Percentiles rank a stretch among this genome's conserved stretches.
Evolutionary conservation across 345 rosid species (phyloP).

Genomic region (Linum tenue): DNA sequence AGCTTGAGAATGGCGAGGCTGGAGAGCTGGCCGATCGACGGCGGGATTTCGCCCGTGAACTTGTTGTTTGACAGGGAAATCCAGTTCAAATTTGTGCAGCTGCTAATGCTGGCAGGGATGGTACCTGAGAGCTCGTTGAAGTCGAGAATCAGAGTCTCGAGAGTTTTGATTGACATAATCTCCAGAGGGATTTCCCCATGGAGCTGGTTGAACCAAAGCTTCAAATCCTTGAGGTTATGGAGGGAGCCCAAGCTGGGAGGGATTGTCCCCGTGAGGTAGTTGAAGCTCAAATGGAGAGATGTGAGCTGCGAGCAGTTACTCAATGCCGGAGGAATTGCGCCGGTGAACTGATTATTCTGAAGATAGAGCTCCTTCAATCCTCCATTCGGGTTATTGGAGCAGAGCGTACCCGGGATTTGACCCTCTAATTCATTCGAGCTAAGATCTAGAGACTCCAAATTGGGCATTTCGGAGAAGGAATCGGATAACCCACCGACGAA

Average conservation of each 20-base stretch:
- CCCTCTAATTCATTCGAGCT: conserved; percentile 71
- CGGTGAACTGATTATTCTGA: conserved; percentile 59
- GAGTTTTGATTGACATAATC: conserved; percentile 38
- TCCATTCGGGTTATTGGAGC: conserved; percentile 33
- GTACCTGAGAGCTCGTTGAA: conserved; percentile 72
- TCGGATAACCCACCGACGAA: conserved; percentile 57
- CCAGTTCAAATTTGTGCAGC: conserved; percentile 75
- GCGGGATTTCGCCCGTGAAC: conserved; percentile 71
- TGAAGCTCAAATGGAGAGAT: conserved; percentile 84
- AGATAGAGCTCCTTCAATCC: conserved; percentile 56
- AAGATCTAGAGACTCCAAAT: conserved; percentile 57
- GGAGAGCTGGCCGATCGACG: conserved; percentile 61
- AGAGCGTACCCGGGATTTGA: conserved; percentile 42
- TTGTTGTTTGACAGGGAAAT: conserved; percentile 76
- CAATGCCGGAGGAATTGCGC: conserved; percentile 56
- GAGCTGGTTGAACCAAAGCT: conserved; percentile 72
- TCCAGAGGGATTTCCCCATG: conserved; percentile 76
- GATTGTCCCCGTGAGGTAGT: conserved; percentile 55
- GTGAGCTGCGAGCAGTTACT: conserved; percentile 80
- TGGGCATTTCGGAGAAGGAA: conserved; percentile 45
- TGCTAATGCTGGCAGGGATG: conserved; percentile 64
- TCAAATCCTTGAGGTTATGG: conserved; percentile 63
- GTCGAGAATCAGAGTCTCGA: conserved; percentile 79
- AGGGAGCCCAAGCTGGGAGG: conserved; percentile 76
- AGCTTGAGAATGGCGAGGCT: conserved; percentile 80